Conservation (phyloP, 1,139 yeast genomes). For the Geotrichum australiense region DNA sequence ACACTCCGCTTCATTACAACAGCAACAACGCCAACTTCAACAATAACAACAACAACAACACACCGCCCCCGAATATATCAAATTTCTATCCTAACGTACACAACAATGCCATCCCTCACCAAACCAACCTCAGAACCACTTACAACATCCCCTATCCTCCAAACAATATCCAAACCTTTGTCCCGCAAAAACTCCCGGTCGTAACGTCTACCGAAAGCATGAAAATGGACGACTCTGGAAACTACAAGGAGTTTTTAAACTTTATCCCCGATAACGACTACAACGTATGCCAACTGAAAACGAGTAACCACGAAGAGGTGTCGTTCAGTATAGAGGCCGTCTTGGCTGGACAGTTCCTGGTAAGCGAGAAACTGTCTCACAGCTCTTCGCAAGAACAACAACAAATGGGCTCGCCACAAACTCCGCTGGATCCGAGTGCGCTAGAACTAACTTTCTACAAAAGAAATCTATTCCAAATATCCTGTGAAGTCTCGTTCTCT, state of each 20-base stretch:
- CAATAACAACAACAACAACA: no score
- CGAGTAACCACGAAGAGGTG: background rate
- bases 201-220: no score
- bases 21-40: no score
- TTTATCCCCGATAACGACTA: background rate
- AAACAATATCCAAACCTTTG: no score
- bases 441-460: conserved; percentile 28
- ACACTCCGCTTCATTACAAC: no score
- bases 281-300: background rate
- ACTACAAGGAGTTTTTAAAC: background rate
- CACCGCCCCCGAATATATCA: no score
- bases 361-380: conserved; percentile 3
- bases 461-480: conserved; percentile 30
- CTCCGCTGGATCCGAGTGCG: background rate
- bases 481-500: conserved; percentile 24
- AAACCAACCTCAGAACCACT: no score
- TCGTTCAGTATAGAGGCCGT: background rate
- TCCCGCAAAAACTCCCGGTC: no score
- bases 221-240: background rate
- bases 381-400: background rate
- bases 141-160: no score
- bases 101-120: no score
- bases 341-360: conserved; percentile 2
- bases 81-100: no score
- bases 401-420: background rate